Evolutionary conservation across 2,329 filamentous ascomycete genomes (phyloP), one percentile per base, ranked within the genome.

Genomic region (Fusarium sp.): DNA sequence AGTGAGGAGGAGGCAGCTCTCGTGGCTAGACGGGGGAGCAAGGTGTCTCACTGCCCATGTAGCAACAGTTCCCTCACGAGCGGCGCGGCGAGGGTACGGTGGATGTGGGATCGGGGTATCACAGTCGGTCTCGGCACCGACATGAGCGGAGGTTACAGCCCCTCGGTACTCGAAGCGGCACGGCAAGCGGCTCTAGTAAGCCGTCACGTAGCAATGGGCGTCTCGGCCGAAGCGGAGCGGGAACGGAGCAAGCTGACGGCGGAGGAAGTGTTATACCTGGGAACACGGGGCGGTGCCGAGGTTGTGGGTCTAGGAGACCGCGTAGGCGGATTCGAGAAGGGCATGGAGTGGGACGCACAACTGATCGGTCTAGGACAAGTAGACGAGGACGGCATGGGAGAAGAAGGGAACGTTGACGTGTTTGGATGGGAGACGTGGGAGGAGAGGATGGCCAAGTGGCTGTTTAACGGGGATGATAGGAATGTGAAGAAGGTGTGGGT

Each of bases 401-500:
- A 84, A 5, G 83, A 84, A 2, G 91, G 92, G 0, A 91, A 92
- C 56, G 94, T 98, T 0, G 95, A 98, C 82, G 82, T 98, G 0
- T 99, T 98, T 85, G 95, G 95, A 1, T 94, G 92, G 89, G 96
- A 98, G 87, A 89, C 80, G n/a, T 97, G 93, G 94, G 90, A 93
- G 42, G 94, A 98, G 78, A 90, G 87, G 79, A 84, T 98, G 13
- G 93, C 94, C 62, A 99, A 99, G 86, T 99, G 96, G 96, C 86
- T 98, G 70, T 99, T 93, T 84, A 93, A 90, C 74, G 96, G 96
- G 0, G 95, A 98, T 85, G 96, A 98, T 83, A 87, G 96, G 76
- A 98, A 98, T 82, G 96, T 95, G 4, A 88, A 88, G 77, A 91
- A 88, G 76, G 96, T 99, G 6, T 99, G 96, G 96, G 95, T 98